Evolutionary conservation across 305 asterid species (phyloP).

Genomic region (Solanum hybrid): DNA sequence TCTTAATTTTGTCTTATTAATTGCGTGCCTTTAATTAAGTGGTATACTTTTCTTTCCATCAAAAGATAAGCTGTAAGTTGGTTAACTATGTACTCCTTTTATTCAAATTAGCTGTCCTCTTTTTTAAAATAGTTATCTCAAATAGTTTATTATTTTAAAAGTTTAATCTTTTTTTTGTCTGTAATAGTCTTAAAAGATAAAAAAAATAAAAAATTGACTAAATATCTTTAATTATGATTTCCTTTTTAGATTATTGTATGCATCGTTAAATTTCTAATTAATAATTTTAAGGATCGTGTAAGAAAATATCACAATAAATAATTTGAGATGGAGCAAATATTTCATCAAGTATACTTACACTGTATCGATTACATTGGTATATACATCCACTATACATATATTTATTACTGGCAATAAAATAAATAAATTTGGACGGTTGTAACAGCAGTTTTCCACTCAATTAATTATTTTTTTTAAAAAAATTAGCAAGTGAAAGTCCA

Average conservation of each 20-base stretch:
- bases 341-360: background rate
- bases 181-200: background rate
- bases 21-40: background rate
- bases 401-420: background rate
- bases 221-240: background rate
- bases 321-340: background rate
- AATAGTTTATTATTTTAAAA: background rate
- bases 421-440: background rate
- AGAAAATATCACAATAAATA: background rate
- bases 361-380: background rate
- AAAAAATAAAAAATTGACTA: too few relatives aligned
- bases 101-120: background rate
- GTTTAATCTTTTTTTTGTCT: background rate
- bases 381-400: background rate
- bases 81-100: background rate
- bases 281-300: background rate
- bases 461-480: too few relatives aligned
- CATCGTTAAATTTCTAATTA: background rate
- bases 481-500: background rate
- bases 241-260: too few relatives aligned
- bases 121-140: background rate
- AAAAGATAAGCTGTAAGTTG: background rate
- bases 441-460: background rate
- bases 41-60: background rate
- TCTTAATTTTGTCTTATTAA: background rate